These are phyloP conservation scores for Naumovozyma castellii DNA, from an alignment of 805 yeast genomes.

Conservation along the genomic window DNA sequence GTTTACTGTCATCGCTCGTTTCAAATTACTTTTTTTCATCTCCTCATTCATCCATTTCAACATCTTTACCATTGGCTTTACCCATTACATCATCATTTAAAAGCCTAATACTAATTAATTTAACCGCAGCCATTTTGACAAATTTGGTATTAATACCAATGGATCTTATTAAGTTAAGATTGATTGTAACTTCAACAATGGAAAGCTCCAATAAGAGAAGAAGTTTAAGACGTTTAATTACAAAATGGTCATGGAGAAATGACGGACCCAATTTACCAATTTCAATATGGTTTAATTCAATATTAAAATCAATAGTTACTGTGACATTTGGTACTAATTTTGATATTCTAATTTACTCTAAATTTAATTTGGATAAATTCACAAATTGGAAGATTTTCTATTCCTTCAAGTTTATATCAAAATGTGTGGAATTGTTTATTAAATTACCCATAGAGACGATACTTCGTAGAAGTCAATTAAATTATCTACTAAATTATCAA, in stretches of 20 bases:
- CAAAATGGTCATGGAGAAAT: conserved; percentile 32
- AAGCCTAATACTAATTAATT: neutral
- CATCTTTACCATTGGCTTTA: neutral
- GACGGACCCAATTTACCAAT: conserved; percentile 47
- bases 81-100: neutral
- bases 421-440: conserved; percentile 58
- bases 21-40: conserved; percentile 36
- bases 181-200: conserved; percentile 57
- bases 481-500: conserved; percentile 38
- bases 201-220: conserved; percentile 27
- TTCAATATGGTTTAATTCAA: conserved; percentile 55
- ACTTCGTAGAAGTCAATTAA: conserved; percentile 73
- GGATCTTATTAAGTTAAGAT: conserved; percentile 67
- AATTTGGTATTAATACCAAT: conserved; percentile 69
- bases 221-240: conserved; percentile 62
- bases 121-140: conserved; percentile 28
- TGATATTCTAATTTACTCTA: conserved; percentile 51
- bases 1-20: conserved; percentile 58
- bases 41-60: conserved; percentile 78
- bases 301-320: conserved; percentile 51
- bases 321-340: conserved; percentile 47
- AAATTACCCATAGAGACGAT: conserved; percentile 83
- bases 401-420: conserved; percentile 47
- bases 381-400: conserved; percentile 44
- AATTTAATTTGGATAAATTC: conserved; percentile 56